phyloP scores from a whole-genome alignment of 768 basidiomycete species.

The Clitopilus hobsonii region DNA sequence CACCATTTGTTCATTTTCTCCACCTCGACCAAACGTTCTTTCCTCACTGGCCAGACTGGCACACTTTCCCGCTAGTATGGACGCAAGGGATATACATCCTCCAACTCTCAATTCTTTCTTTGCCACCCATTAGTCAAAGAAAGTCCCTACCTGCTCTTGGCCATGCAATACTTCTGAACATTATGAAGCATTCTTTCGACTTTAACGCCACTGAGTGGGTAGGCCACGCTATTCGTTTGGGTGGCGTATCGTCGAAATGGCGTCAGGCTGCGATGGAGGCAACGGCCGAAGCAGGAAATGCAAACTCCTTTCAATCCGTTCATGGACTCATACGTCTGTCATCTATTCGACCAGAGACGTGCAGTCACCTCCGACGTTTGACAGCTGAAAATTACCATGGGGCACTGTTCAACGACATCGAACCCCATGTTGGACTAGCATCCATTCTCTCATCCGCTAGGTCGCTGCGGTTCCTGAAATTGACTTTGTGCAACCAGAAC shows the following conservation, averaged over 20 bases:
- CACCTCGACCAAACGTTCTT: background rate
- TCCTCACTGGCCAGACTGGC: background rate
- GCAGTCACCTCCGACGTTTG: too few species aligned
- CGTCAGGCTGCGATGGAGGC: background rate
- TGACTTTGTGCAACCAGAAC: too few species aligned
- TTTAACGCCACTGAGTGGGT: background rate
- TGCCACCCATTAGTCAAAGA: background rate
- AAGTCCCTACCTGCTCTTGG: background rate
- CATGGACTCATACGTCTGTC: background rate
- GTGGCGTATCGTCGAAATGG: background rate
- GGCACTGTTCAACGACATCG: too few species aligned
- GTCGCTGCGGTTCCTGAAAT: too few species aligned
- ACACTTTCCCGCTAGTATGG: too few species aligned
- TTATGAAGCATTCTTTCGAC: background rate
- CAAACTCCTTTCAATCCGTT: background rate
- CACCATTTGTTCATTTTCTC: background rate
- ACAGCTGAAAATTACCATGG: too few species aligned
- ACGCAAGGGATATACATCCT: too few species aligned
- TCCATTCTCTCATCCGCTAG: too few species aligned
- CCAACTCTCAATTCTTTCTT: too few species aligned
- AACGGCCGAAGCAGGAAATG: background rate
- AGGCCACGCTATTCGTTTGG: background rate
- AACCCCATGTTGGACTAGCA: too few species aligned
- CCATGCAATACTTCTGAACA: background rate
- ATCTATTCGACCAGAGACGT: background rate